Base-by-base conservation (phyloP, 1,139 yeast genomes). In the Geotrichum fermentans region DNA sequence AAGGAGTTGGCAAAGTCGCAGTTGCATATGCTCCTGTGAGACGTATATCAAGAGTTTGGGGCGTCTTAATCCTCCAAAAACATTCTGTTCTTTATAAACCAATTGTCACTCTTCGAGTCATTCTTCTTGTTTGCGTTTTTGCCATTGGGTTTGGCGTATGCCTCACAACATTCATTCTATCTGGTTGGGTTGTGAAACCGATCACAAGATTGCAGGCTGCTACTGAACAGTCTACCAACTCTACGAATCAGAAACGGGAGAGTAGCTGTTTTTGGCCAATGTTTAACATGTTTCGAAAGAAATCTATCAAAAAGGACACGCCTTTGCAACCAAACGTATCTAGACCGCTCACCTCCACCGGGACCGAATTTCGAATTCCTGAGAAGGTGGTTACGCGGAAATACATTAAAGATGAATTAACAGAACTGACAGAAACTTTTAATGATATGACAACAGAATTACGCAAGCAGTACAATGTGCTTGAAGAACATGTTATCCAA, bases 371-470 rank as follows among this genome's bases (percentile, higher is more conserved):
- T 51, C 50, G 57, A 34, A 54, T 63, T 28, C 71, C 71, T 2
- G 66, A 61, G 24, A 58, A 60, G 47, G 67, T 67, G 4, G 56
- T 59, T 2, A 54, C 61, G 2, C 42, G 58, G 4, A 52, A 61
- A 17, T 58, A 56, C 43, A 57, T 90, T 60, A 76, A 81, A 45
- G 97, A 92, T 69, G 98, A 92, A 66, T 73, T 92, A 47, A 83
- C 94, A 0, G 96, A 89, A 59, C 72, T 92, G 50, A 83, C 96
- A 0, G 95, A 85, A 50, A 90, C 96, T 0, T 92, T 90, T 66
- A 89, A 90, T 61, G 83, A 83, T 34, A 90, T 92, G 97, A 83
- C 95, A 2, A 88, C 82, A 60, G 96, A 90, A 61, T 72, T 92
- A 40, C 89, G 87, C 51, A 77, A 80, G 56, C 97, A 90, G 64